Evolutionary conservation across 192 early-diverging fungal genomes (phyloP), one percentile per base, ranked within the genome.

Genomic region (Gamsiella multidivaricata): DNA sequence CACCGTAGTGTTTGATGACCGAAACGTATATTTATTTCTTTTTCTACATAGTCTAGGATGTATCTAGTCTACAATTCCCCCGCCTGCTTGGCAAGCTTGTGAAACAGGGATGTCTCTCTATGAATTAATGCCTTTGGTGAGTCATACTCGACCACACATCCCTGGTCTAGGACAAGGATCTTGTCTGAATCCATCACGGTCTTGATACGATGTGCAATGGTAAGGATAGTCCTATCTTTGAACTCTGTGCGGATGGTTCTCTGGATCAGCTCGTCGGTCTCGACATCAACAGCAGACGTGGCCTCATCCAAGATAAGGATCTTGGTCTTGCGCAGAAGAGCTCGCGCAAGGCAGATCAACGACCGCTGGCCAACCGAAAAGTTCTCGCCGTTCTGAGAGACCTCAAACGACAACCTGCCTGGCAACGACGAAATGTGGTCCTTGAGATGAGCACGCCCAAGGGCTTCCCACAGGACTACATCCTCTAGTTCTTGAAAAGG

Each of bases 281-380:
- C 71, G 12, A 80, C n/a, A 41, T 83, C 86, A 28, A 87, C 63
- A 14, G 82, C 60, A 7, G 85, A 66, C 0, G 87, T 88, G 0
- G 88, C 84, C 22, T 70, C 69, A 54, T 70, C 69, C 31, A 70
- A 33, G 28, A 59, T 20, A 37, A 69, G 25, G 22, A 61, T 54
- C 57, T 61, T 52, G 49, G 46, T 54, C 45, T 60, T 59, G 28
- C 81, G 57, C 17, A 94, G 70, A 18, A 93, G 62, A 0, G 92
- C 92, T 34, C 91, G 82, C 0, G 92, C 92, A 42, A 93, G 80
- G 25, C 85, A 85, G 7, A 93, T 81, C 58, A 91, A 69, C 62
- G 93, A 92, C 29, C 89, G 64, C 73, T 94, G 91, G 12, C 92
- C 92, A 42, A 90, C 88, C 23, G 91, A 94, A 64, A 95, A 92